A percentile compares a stretch with the other conserved stretches of the same genome.
Conservation (phyloP, 148 eudicot genomes). For the Agrostemma githago region DNA sequence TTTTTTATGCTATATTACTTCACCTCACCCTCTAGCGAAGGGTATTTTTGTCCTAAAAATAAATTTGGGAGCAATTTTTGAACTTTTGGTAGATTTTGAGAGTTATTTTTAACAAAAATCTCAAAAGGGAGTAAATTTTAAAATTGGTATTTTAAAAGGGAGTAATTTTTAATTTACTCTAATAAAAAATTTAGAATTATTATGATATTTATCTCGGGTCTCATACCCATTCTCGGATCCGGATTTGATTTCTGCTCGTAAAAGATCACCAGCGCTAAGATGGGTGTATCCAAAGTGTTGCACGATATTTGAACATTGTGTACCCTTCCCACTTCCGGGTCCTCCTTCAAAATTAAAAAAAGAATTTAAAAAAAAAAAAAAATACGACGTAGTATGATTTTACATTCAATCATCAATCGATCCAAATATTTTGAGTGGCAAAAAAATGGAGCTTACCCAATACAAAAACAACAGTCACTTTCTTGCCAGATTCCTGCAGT, state of each 20-base stretch:
- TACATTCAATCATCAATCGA: background rate
- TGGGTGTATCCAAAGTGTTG: slow-evolving; percentile 41
- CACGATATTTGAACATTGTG: slow-evolving; percentile 40
- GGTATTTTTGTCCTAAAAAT: no score
- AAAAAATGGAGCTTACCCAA: slow-evolving; percentile 13
- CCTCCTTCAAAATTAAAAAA: slow-evolving; percentile 26
- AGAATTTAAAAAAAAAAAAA: slow-evolving; percentile 1
- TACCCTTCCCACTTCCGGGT: slow-evolving; percentile 47
- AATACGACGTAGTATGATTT: no score
- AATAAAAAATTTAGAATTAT: no score
- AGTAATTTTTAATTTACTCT: no score
- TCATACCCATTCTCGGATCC: slow-evolving; percentile 46
- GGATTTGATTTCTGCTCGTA: slow-evolving; percentile 38
- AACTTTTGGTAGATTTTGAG: no score
- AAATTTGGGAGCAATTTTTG: no score
- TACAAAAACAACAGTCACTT: slow-evolving; percentile 30
- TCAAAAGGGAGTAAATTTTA: no score
- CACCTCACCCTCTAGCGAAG: no score
- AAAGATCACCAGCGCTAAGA: slow-evolving; percentile 44
- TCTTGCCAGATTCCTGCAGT: slow-evolving; percentile 29
- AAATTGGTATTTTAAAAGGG: no score
- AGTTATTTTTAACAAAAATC: no score
- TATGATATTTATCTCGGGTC: no score
- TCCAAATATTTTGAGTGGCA: background rate
- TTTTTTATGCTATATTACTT: no score